Base-by-base conservation (phyloP, 495 filamentous ascomycete species). In the Penicillium dipodomyicola region DNA sequence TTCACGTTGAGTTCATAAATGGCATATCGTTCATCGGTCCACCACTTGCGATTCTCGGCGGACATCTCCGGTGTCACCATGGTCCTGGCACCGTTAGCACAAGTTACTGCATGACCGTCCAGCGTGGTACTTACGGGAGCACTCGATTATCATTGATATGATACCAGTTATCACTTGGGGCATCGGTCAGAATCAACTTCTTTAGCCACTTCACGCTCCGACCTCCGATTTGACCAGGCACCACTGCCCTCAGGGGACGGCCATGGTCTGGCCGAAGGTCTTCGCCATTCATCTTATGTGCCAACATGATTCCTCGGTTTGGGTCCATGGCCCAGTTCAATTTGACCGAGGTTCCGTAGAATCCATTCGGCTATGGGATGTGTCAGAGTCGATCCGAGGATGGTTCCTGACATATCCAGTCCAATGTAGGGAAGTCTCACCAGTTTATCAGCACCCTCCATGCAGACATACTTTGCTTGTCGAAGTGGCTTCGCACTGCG, bases 201-300 rank as follows among this genome's bases (percentile, higher is more conserved):
- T 89, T 96, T 58, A 97, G 64, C 93, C 93, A 97, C 71, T 97
- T 97, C 27, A 97, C 92, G 70, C 91, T 96, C 46, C 93, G 80
- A 6, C 92, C 93, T 41, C 93, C 93, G 58, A 97, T 97, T 71
- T 96, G 92, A 4, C 93, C 92, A 0, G 93, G 93, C 8, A 97
- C 89, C 5, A 96, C 87, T 4, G 87, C 86, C 44, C 93, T 77
- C 35, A 97, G 66, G 0, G 93, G 93, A 50, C 88, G 87, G 11
- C 93, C 93, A 62, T 97, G 93, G 65, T 97, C 93, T 1, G 92
- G 92, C 29, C 82, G 77, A 15, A 97, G 81, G 54, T 78, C 67
- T 67, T 94, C 91, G 20, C 93, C 93, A 60, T 97, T 97, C 92
- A 96, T 96, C 68, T 84, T 89, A 67, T 96, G 84, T 3, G 92